Evolutionary conservation across 2,329 filamentous ascomycete genomes (phyloP).

Genomic region (Chaetomium globosum): DNA sequence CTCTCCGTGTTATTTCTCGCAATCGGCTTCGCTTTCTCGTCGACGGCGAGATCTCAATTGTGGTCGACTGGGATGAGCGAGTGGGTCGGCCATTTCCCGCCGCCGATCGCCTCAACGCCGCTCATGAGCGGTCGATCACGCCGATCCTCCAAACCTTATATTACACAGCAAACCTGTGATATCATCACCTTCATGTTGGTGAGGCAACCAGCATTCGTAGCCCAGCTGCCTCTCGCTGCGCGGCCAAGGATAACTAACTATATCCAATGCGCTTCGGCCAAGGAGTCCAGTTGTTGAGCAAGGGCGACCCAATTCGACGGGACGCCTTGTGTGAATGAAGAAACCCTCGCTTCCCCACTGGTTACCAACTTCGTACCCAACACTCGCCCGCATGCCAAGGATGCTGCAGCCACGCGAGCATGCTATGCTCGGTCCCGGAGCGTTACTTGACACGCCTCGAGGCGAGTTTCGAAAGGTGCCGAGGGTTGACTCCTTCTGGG

Average conservation of each 20-base stretch:
- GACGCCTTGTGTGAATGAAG: not conserved
- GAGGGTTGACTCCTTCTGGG: not conserved
- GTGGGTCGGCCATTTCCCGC: not conserved
- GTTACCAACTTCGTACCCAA: not conserved
- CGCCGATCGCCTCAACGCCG: slow-evolving; percentile 17
- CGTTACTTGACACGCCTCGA: not conserved
- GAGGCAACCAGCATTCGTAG: not conserved
- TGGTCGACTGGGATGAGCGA: not conserved
- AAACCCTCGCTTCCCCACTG: not conserved
- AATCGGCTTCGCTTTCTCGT: not conserved
- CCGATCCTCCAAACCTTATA: slow-evolving; percentile 20
- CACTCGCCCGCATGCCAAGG: not conserved
- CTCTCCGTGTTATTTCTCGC: not conserved
- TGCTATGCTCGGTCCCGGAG: not conserved
- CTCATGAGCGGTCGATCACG: slow-evolving; percentile 22
- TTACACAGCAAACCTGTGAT: not conserved
- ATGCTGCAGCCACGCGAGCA: slow-evolving; percentile 3
- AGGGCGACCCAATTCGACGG: not conserved
- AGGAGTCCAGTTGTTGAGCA: too few species aligned
- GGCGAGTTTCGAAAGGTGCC: not conserved
- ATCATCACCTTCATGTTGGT: not conserved
- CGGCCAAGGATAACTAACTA: not conserved
- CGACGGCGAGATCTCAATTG: not conserved
- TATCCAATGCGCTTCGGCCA: too few species aligned
- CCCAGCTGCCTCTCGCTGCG: too few species aligned